Percentiles rank a stretch among this genome's conserved stretches.
phyloP scores from a whole-genome alignment of 164 flowering plant genomes.

The Annona cherimola region DNA sequence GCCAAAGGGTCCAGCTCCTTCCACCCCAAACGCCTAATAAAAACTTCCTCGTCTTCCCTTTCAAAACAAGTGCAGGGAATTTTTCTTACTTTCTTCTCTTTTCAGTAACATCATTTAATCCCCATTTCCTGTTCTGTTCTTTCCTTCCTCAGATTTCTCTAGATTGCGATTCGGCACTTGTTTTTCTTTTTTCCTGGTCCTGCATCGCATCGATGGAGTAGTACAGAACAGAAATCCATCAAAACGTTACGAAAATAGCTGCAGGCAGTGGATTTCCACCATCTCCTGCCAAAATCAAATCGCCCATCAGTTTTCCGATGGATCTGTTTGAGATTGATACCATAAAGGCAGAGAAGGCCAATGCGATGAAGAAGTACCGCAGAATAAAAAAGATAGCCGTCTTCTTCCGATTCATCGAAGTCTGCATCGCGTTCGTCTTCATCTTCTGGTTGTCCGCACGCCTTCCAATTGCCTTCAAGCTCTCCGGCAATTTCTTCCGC shows the following conservation, averaged over 20 bases:
- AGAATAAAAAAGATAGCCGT: constrained; percentile 28
- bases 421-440: constrained; percentile 30
- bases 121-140: background rate
- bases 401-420: constrained; percentile 48
- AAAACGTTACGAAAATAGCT: background rate
- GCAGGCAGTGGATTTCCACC: background rate
- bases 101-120: background rate
- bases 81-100: background rate
- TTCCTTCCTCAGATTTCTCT: background rate
- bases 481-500: constrained; percentile 33
- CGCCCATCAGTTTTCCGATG: constrained; percentile 9
- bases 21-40: background rate
- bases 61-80: background rate
- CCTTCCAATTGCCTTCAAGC: constrained; percentile 32
- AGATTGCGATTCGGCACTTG: background rate
- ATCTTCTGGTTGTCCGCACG: constrained; percentile 44
- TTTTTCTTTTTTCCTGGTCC: background rate
- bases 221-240: background rate
- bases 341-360: constrained; percentile 43
- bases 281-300: background rate
- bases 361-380: constrained; percentile 31
- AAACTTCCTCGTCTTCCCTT: background rate
- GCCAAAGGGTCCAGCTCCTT: background rate
- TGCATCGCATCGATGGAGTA: background rate
- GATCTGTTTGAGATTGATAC: constrained; percentile 27